Evolutionary conservation across 23 red algal genomes (phyloP).

Genomic region (Agarophyton chilense): DNA sequence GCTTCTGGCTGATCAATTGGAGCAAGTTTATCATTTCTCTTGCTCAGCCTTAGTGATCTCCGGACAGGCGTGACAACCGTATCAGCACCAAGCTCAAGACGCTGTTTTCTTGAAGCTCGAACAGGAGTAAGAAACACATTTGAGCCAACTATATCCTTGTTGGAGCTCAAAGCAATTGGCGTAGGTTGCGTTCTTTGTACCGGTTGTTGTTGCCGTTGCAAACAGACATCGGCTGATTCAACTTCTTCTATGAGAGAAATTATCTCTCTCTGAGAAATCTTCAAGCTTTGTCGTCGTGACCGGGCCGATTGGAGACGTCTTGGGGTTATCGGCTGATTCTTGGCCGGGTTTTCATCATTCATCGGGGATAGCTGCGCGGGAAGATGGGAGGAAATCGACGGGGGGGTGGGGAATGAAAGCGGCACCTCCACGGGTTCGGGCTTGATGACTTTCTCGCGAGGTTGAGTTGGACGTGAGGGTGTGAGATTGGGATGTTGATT

Average conservation of each 20-base stretch:
- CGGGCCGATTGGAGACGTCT: not conserved
- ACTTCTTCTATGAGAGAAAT: not conserved
- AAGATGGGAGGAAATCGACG: not conserved
- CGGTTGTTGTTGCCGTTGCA: not conserved
- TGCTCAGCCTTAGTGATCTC: slow-evolving; percentile 41
- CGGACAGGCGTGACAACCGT: slow-evolving; percentile 51
- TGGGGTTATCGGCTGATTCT: not conserved
- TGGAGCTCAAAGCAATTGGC: not conserved
- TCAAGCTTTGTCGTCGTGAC: not conserved
- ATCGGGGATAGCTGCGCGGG: not conserved
- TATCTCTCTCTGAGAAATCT: not conserved
- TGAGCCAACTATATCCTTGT: not conserved
- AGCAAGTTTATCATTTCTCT: not conserved
- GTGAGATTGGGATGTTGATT: slow-evolving; percentile 8
- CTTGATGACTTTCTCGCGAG: not conserved
- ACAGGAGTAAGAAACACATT: slow-evolving; percentile 35
- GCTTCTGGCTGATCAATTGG: slow-evolving; percentile 6
- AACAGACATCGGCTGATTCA: too few relatives aligned
- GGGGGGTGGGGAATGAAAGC: not conserved
- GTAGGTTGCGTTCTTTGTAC: not conserved
- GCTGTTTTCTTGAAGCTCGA: slow-evolving; percentile 28
- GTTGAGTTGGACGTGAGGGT: not conserved
- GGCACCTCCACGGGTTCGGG: not conserved
- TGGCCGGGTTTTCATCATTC: not conserved
- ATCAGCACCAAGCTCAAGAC: slow-evolving; percentile 24